Evolutionary conservation across 1,284 basidiomycete genomes (phyloP).

Genomic region (Singerocomus inundabilis): DNA sequence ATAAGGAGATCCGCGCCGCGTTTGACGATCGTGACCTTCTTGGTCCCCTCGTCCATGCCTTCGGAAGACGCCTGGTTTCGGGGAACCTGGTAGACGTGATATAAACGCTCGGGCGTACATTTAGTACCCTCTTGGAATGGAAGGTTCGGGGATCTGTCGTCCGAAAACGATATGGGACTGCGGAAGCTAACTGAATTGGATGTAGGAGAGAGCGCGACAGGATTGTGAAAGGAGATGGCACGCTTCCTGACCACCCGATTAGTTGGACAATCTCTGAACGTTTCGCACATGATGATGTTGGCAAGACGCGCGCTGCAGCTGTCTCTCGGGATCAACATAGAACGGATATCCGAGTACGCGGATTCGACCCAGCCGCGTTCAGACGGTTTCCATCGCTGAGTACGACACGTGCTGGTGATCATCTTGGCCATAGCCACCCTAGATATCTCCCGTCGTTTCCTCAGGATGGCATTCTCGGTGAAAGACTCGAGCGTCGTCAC

Average conservation of each 20-base stretch:
- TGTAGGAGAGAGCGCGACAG: slow-evolving; percentile 18
- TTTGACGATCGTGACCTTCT: slow-evolving; percentile 12
- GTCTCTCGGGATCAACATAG: slow-evolving; percentile 19
- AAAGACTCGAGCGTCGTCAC: slow-evolving; percentile 27
- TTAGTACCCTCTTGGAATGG: slow-evolving; percentile 21
- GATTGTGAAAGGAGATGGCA: slow-evolving; percentile 24
- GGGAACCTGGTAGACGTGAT: slow-evolving; percentile 26
- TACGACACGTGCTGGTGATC: slow-evolving; percentile 21
- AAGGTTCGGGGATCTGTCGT: slow-evolving; percentile 13
- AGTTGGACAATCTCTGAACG: neutral
- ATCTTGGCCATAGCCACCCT: slow-evolving; percentile 15
- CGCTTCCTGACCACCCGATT: slow-evolving; percentile 11
- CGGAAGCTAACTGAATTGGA: slow-evolving; percentile 19
- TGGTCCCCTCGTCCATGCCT: slow-evolving; percentile 3
- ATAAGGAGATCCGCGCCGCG: slow-evolving; percentile 28
- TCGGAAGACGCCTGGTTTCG: slow-evolving; percentile 1
- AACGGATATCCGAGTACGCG: slow-evolving; percentile 26
- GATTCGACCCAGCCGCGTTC: slow-evolving; percentile 28
- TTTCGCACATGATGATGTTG: slow-evolving; percentile 28
- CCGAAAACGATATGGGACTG: slow-evolving; percentile 23
- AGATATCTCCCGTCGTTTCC: slow-evolving; percentile 21
- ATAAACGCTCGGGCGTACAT: slow-evolving; percentile 6
- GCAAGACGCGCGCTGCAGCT: slow-evolving; percentile 5
- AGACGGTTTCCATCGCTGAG: slow-evolving; percentile 21
- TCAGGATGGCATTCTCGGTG: slow-evolving; percentile 11